A percentile compares a stretch with the other conserved stretches of the same genome.
Conservation (phyloP, 495 filamentous ascomycete genomes). For the Patellaria atrata region DNA sequence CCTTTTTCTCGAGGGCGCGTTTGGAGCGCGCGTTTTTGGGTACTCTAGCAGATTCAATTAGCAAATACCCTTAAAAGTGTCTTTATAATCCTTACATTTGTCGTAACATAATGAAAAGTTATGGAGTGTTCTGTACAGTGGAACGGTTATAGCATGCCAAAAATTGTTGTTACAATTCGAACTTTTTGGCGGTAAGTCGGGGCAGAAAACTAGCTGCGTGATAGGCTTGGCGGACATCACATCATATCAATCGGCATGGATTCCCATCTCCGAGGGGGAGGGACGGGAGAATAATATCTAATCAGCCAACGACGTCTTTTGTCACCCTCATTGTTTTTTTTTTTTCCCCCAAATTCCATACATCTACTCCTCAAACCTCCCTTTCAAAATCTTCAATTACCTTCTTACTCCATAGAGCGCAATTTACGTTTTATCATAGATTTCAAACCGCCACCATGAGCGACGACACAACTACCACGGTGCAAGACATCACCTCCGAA, state of each 20-base stretch:
- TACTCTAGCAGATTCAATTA: constrained; percentile 43
- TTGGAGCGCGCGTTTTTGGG: constrained; percentile 88
- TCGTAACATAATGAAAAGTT: constrained; percentile 30
- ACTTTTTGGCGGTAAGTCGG: too few relatives aligned
- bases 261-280: constrained; percentile 2
- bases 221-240: too few relatives aligned
- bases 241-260: too few relatives aligned
- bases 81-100: constrained; percentile 32
- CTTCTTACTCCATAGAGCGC: background rate
- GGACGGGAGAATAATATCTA: background rate
- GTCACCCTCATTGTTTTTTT: too few relatives aligned
- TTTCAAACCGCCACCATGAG: constrained; percentile 2
- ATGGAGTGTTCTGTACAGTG: background rate
- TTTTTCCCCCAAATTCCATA: constrained; percentile 4
- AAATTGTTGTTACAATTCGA: too few relatives aligned
- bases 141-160: too few relatives aligned
- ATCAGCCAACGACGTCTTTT: too few relatives aligned
- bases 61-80: constrained; percentile 5
- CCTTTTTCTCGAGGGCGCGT: constrained; percentile 78
- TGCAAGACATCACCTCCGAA: constrained; percentile 57
- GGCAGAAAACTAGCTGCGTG: too few relatives aligned
- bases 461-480: constrained; percentile 22
- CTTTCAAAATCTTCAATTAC: background rate
- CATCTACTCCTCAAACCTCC: constrained; percentile 1
- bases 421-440: constrained; percentile 1